Conservation (phyloP, 2,329 filamentous ascomycete genomes). For the Ophiosphaerella narmari region DNA sequence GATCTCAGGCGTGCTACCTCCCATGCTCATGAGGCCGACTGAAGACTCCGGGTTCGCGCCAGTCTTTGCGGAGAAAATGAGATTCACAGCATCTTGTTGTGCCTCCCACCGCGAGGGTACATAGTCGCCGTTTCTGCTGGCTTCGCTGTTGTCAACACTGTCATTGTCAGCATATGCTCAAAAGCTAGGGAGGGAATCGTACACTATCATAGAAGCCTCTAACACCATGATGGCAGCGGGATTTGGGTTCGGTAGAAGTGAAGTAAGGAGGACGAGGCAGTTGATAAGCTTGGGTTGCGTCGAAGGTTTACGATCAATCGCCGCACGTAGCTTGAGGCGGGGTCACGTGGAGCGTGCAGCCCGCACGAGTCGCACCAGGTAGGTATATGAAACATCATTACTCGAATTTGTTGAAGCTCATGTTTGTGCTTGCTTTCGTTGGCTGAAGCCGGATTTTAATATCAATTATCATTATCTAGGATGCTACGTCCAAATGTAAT, state of each 20-base stretch:
- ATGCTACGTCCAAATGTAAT: too few relatives aligned
- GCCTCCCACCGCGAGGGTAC: constrained; percentile 92
- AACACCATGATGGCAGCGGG: constrained; percentile 80
- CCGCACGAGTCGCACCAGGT: constrained; percentile 1
- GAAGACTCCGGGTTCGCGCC: constrained; percentile 95
- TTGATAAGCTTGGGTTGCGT: constrained; percentile 17
- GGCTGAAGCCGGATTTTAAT: too few relatives aligned
- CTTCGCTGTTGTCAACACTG: constrained; percentile 97
- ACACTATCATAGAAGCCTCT: constrained; percentile 98
- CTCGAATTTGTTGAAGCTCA: neutral
- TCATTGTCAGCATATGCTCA: constrained; percentile 24
- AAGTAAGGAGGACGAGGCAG: constrained; percentile 6
- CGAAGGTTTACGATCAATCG: constrained; percentile 20
- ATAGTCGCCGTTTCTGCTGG: constrained; percentile 94
- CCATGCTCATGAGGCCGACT: constrained; percentile 98
- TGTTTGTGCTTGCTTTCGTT: too few relatives aligned
- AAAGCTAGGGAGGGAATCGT: constrained; percentile 28
- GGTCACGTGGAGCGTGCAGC: constrained; percentile 6
- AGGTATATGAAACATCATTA: neutral
- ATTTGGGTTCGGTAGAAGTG: constrained; percentile 6
- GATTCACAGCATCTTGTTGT: constrained; percentile 91
- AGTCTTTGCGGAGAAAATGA: constrained; percentile 95
- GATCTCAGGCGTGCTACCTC: constrained; percentile 94
- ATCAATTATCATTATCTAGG: too few relatives aligned
- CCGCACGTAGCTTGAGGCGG: constrained; percentile 7